These are phyloP conservation scores for Suhomyces pyralidae DNA, from an alignment of 805 yeast genomes.

Conservation along the genomic window DNA sequence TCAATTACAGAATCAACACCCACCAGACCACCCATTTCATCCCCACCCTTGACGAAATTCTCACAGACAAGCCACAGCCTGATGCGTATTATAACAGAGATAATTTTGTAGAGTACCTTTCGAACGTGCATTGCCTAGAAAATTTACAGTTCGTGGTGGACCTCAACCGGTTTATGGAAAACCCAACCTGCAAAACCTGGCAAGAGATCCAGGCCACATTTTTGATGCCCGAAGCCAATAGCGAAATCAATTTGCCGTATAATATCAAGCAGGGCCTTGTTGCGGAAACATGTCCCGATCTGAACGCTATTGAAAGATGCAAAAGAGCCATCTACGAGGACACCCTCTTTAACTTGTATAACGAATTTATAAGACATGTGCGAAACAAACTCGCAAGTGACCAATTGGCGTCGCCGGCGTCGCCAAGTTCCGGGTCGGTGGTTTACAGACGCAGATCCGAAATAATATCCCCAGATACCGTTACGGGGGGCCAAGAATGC, in stretches of 20 bases:
- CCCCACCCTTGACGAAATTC: conserved; percentile 20
- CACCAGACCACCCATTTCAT: conserved; percentile 9
- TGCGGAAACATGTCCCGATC: conserved; percentile 18
- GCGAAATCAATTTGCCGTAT: conserved; percentile 35
- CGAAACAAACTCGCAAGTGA: conserved; percentile 9
- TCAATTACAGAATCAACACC: conserved; percentile 8
- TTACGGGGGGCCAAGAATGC: neutral
- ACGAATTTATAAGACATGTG: conserved; percentile 27
- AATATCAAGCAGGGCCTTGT: conserved; percentile 17
- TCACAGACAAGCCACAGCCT: conserved; percentile 4
- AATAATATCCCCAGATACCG: conserved; percentile 17
- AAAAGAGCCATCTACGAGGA: conserved; percentile 25
- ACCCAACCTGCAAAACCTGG: conserved; percentile 22
- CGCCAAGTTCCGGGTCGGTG: conserved; percentile 1
- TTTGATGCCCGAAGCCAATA: conserved; percentile 24
- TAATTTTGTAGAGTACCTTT: conserved; percentile 25
- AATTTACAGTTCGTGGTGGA: conserved; percentile 33
- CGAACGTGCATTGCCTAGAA: conserved; percentile 33
- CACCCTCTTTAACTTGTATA: conserved; percentile 27
- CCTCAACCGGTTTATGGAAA: conserved; percentile 16
- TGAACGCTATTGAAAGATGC: conserved; percentile 10
- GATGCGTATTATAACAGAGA: conserved; percentile 11
- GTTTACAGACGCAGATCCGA: conserved; percentile 18
- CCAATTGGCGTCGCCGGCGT: neutral
- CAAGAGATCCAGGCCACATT: conserved; percentile 22